Evolutionary conservation across 306 rosid genomes (phyloP), one percentile per base, ranked within the genome.

Genomic region (Pterocarpus macrocarpus): DNA sequence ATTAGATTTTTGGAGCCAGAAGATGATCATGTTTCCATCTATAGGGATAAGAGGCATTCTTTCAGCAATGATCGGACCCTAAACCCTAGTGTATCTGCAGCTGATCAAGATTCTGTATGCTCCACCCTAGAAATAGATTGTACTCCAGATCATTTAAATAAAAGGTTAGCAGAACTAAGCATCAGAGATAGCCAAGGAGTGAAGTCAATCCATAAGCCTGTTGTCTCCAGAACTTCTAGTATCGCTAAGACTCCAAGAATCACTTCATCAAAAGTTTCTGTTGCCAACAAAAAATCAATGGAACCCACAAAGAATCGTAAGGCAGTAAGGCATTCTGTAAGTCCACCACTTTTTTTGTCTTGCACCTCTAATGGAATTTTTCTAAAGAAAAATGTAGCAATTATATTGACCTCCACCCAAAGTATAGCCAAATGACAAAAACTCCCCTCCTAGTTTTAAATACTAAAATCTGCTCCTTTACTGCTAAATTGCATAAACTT

Each of bases 81-180:
- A 79, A 96, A 96, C 84, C 99, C 98, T 22, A 90, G 91, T 44
- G 67, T 93, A 61, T 96, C 97, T 75, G 97, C 93, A 84, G 91
- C 87, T 53, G 94, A 93, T 64, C 91, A 86, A 77, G 98, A 90
- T 84, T 90, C 90, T 64, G 34, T 86, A 58, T 85, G 95, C 85
- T 93, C 93, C 66, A 86, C 91, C 33, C 90, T 83, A 69, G 97
- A 90, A 82, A 92, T 90, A 80, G 90, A 89, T 75, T 89, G 88
- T 75, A 87, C 83, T 64, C 87, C 88, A 69, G 86, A 88, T 63
- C 80, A 87, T 78, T 78, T 86, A 59, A 88, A 80, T 84, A 79
- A 69, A 74, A 85, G 87, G 69, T 77, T 88, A 17, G 78, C 89
- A 69, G 91, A 92, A 71, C 81, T 71, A 5, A 81, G 90, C 55